These are phyloP conservation scores for Microdochium bolleyi DNA, from an alignment of 2,329 filamentous ascomycete genomes.

Conservation along the genomic window DNA sequence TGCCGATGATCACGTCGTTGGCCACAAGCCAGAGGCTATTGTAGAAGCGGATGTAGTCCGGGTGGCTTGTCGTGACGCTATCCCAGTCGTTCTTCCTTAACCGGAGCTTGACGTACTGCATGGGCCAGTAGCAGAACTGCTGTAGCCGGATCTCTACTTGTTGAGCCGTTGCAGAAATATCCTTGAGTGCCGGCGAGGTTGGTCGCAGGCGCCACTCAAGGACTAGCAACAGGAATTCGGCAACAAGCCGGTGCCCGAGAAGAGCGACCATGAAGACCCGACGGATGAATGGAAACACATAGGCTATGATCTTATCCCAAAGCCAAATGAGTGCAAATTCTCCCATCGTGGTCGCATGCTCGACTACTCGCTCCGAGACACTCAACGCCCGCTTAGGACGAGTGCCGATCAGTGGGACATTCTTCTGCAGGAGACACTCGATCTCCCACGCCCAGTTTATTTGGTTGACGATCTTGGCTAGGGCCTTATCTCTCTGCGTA, in stretches of 20 bases:
- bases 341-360: constrained; percentile 82
- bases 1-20: constrained; percentile 97
- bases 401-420: constrained; percentile 75
- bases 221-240: constrained; percentile 69
- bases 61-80: constrained; percentile 89
- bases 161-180: constrained; percentile 92
- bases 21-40: constrained; percentile 98
- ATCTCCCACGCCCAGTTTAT: constrained; percentile 95
- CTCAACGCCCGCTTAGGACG: constrained; percentile 79
- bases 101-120: constrained; percentile 89
- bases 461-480: constrained; percentile 80
- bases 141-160: constrained; percentile 95
- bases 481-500: constrained; percentile 74
- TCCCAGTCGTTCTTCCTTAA: constrained; percentile 88
- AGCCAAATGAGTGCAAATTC: constrained; percentile 63
- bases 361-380: constrained; percentile 88
- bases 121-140: constrained; percentile 98
- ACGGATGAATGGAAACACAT: constrained; percentile 71
- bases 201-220: constrained; percentile 80
- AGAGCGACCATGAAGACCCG: constrained; percentile 68
- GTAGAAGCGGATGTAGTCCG: constrained; percentile 98
- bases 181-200: constrained; percentile 78
- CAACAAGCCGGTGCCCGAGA: constrained; percentile 70
- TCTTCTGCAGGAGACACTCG: constrained; percentile 77
- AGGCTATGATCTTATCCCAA: constrained; percentile 64